phyloP scores from a whole-genome alignment of 139 green algal genomes.

The Closterium sp. region DNA sequence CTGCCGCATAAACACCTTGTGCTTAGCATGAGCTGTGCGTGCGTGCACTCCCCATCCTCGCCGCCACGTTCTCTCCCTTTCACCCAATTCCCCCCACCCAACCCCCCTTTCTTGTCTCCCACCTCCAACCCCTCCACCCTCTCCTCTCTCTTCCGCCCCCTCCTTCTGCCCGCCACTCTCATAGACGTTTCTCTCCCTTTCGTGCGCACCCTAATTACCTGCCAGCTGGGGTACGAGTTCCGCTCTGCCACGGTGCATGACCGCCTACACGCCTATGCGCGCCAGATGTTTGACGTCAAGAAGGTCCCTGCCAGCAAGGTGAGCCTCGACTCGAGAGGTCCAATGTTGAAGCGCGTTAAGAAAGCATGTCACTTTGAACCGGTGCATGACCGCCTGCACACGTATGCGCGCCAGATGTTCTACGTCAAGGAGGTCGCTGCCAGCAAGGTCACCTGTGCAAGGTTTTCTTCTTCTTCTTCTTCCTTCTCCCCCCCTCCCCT shows the following conservation, averaged over 20 bases:
- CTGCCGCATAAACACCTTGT: background rate
- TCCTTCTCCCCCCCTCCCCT: background rate
- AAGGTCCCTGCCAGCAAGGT: background rate
- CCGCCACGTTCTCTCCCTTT: background rate
- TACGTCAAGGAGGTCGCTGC: too few relatives aligned
- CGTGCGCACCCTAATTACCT: background rate
- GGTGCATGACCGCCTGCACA: too few relatives aligned
- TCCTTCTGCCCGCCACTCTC: too few relatives aligned
- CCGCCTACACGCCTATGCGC: background rate
- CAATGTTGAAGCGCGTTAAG: too few relatives aligned
- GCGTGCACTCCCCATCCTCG: background rate
- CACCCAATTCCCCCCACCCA: background rate
- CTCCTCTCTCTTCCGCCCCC: background rate
- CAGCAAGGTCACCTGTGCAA: too few relatives aligned
- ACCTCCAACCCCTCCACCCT: background rate
- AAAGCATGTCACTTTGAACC: too few relatives aligned
- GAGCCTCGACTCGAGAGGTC: background rate
- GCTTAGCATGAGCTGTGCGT: too few relatives aligned
- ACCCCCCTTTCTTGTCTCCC: background rate
- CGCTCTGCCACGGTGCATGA: conserved; percentile 70
- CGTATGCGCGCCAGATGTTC: too few relatives aligned
- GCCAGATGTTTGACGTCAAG: background rate
- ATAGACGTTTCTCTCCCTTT: background rate
- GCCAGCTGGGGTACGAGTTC: conserved; percentile 74
- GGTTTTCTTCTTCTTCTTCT: background rate